Base-by-base conservation (phyloP, 805 yeast species). In the Pichia rugopelliculosa region DNA sequence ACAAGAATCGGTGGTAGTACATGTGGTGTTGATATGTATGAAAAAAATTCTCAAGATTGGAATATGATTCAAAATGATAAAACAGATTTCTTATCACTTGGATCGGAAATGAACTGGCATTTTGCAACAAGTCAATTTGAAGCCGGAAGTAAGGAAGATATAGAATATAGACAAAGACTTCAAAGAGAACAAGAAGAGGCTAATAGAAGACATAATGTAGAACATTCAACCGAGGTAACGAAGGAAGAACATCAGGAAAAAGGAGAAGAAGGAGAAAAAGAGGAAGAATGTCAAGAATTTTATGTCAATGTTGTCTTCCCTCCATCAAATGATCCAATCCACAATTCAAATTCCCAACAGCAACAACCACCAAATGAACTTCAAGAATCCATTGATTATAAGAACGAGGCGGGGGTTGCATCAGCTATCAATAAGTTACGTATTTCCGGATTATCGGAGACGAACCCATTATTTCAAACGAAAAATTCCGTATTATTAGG, bases 21-120 rank as follows among this genome's bases (percentile, higher is more conserved):
- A 1, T 89, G 97, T 60, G 83, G 96, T 0, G 62, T 91, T 44
- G 96, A 88, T 59, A 75, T 75, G 54, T 88, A 74, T 57, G 36
- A 36, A 24, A 20, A 64, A 17, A 58, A 60, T 17, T 55, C 52
- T 6, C 60, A 60, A 1, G 57, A 59, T 25, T 91, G 96, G 96
- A 62, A 56, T 6, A 60, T 83, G 45, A 70, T 70, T 18, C 72
- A 76, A 74, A 87, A 86, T 60, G 96, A 97, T 5, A 74, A 79
- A 53, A 78, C 87, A 8, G 80, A 75, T 39, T 89, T 83, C 57
- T 69, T 91, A 51, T 62, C 76, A 7, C 65, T 73, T 7, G 98
- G 98, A 8, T 93, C 90, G 58, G 96, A 89, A 63, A 87, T 88
- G 95, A 82, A 87, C 60, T 90, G 97, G 97, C 79, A 82, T 56